These are phyloP conservation scores for Spathaspora sp. DNA, from an alignment of 1,139 yeast genomes.

Conservation along the genomic window DNA sequence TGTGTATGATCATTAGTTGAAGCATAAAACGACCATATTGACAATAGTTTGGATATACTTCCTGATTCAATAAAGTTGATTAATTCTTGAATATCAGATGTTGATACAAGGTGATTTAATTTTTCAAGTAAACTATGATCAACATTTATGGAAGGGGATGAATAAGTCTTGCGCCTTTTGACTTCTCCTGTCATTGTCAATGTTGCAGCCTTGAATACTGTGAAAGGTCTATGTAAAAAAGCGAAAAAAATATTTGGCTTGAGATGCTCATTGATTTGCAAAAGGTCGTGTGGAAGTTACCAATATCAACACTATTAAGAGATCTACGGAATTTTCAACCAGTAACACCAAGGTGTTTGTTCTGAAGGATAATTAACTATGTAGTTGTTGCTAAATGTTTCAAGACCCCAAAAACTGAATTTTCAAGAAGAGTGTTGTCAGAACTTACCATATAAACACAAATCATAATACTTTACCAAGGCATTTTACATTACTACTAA, in stretches of 20 bases:
- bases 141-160: slow-evolving; percentile 14
- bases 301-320: background rate
- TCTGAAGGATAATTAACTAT: too few species aligned
- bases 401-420: too few species aligned
- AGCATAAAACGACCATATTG: slow-evolving; percentile 61
- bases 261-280: background rate
- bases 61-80: slow-evolving; percentile 16
- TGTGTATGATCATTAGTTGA: slow-evolving; percentile 60
- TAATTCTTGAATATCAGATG: slow-evolving; percentile 8
- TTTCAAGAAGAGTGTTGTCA: too few species aligned
- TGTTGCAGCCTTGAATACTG: background rate
- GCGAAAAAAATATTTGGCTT: background rate
- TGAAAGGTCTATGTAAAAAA: background rate
- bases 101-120: slow-evolving; percentile 12
- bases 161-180: slow-evolving; percentile 9
- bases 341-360: background rate
- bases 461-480: too few species aligned
- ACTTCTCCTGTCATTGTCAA: slow-evolving; percentile 6
- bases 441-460: too few species aligned
- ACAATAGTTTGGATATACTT: slow-evolving; percentile 20
- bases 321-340: background rate
- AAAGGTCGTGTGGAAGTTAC: background rate
- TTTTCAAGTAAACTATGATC: slow-evolving; percentile 14
- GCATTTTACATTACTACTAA: too few species aligned
- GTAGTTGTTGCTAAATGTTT: too few species aligned